phyloP scores from a whole-genome alignment of 208 protist species.

The Acanthamoeba lenticulata region DNA sequence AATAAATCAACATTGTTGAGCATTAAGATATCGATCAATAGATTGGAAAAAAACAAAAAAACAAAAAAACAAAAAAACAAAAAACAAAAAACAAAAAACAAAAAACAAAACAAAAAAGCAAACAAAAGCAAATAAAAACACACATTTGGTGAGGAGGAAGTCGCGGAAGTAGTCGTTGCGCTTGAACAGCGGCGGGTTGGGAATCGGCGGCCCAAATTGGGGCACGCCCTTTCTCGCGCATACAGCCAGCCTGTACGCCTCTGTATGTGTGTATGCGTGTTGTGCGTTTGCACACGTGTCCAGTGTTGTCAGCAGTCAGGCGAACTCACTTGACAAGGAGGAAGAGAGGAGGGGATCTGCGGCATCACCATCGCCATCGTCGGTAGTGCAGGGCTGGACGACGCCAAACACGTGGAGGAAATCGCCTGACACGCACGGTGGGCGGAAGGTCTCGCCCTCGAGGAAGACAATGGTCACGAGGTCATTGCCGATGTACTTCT shows the following conservation, averaged over 20 bases:
- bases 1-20: no score
- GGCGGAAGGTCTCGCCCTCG: neutral
- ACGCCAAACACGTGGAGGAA: conserved; percentile 34
- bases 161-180: conserved; percentile 1
- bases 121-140: neutral
- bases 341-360: neutral
- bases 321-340: neutral
- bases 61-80: no score
- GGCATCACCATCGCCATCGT: neutral
- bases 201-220: conserved; percentile 14
- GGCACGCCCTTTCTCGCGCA: neutral
- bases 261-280: neutral
- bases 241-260: neutral
- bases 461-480: conserved; percentile 25
- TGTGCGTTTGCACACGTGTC: no score
- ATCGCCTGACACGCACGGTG: neutral
- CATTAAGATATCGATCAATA: no score
- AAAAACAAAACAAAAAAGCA: neutral
- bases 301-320: no score
- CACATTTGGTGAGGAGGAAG: conserved; percentile 44
- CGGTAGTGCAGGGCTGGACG: neutral
- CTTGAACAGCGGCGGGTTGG: conserved; percentile 8
- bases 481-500: conserved; percentile 41
- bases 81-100: neutral
- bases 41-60: no score